A percentile compares a stretch with the other conserved stretches of the same genome.
These are phyloP conservation scores for Naganishia vaughanmartiniae DNA, from an alignment of 768 basidiomycete species.

Conservation along the genomic window DNA sequence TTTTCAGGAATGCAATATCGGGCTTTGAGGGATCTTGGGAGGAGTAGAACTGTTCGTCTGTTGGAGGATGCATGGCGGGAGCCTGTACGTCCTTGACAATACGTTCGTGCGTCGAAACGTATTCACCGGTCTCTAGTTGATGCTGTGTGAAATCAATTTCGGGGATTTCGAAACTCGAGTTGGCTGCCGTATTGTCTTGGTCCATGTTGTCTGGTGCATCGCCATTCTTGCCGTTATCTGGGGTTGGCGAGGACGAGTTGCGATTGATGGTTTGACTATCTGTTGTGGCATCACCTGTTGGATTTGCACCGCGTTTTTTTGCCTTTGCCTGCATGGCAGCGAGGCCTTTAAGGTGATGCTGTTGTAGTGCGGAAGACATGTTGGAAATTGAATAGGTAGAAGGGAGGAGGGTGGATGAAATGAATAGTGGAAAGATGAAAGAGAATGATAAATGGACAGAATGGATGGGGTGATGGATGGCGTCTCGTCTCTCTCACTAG, in stretches of 20 bases:
- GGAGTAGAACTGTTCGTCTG: constrained; percentile 90
- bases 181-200: constrained; percentile 10
- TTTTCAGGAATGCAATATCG: constrained; percentile 93
- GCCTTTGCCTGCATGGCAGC: constrained; percentile 22
- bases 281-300: not conserved
- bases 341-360: constrained; percentile 14
- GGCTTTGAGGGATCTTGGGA: constrained; percentile 81
- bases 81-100: constrained; percentile 99
- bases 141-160: constrained; percentile 89
- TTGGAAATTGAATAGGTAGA: not conserved
- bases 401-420: not conserved
- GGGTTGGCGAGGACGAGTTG: not conserved
- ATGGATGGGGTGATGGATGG: not conserved
- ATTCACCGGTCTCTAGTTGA: constrained; percentile 82
- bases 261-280: not conserved
- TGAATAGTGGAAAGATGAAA: not conserved
- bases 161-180: constrained; percentile 51
- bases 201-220: not conserved
- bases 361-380: not conserved
- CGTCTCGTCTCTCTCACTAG: not conserved
- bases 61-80: constrained; percentile 87
- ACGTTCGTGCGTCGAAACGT: constrained; percentile 88
- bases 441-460: not conserved
- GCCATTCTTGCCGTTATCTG: not conserved
- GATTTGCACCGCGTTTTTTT: constrained; percentile 1